Base-by-base conservation (phyloP, 2,329 filamentous ascomycete species). In the Cordyceps militaris region DNA sequence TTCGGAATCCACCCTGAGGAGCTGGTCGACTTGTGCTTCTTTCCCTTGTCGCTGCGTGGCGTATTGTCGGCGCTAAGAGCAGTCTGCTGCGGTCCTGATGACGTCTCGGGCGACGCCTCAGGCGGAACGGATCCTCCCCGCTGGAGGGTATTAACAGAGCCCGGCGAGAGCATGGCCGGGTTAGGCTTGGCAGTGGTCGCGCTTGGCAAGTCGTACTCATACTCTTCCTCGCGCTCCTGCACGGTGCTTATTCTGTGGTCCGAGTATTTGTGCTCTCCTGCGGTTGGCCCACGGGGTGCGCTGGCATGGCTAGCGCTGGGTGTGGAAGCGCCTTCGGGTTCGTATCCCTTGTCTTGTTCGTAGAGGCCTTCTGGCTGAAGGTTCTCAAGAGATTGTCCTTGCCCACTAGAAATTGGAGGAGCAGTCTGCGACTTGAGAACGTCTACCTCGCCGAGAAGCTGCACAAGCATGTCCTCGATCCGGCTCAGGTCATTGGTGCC, bases 161-260 rank as follows among this genome's bases (percentile, higher is more conserved):
- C 81, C 11, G 86, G 85, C 1, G 84, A 88, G 57, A 84, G 76
- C 60, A 86, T 71, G 58, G 86, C 81, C 28, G 81, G 80, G 28
- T 66, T 65, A 63, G 61, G 10, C 34, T 56, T 56, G 21, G 14
- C 32, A 13, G 56, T 53, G 11, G 56, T 47, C 3, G 81, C 77
- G 50, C 78, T 76, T 60, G 69, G 71, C 60, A 72, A 70, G 34
- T 87, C 80, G 46, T 84, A 83, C 55, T 65, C 62, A 26, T 85
- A 82, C 54, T 95, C 89, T 61, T 95, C 90, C 57, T 92, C 87
- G 34, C 81, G 86, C 70, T 96, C 92, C 19, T 85, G 84, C 1
- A 97, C 92, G 3, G 92, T 96, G 74, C 91, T 96, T 67, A 96
- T 90, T 50, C 92, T 88, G 69, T 93, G 86, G 59, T 88, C 88